Evolutionary conservation across 2,329 filamentous ascomycete genomes (phyloP), one percentile per base, ranked within the genome.

Genomic region (Colletotrichum destructivum): DNA sequence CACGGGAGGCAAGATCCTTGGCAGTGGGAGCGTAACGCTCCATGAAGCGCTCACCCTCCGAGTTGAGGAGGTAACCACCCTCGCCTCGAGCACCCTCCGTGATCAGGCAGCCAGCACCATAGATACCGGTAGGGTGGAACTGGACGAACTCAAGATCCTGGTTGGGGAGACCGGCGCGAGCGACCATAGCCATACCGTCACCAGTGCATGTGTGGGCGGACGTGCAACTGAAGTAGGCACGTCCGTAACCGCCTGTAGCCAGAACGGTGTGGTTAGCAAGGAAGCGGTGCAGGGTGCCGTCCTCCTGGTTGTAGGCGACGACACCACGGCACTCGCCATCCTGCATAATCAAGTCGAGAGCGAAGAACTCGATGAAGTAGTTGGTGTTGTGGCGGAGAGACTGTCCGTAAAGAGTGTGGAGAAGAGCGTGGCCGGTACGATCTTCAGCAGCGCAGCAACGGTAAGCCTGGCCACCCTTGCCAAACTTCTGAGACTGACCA

Each of bases 341-440:
- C 86, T 98, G 93, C 96, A 98, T 98, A 79, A 99, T 93, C 84
- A 98, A 87, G 82, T 98, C 96, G 76, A 97, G 90, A 78, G 95
- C 96, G 83, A 98, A 99, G 89, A 95, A 98, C 86, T 98, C 96
- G 83, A 99, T 98, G 86, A 99, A 98, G 90, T 98, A 99, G 88
- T 98, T 98, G 81, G 96, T 98, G 89, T 98, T 98, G 89, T 98
- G 95, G 81, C 94, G 90, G 73, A 98, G 90, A 65, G 95, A 98
- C 87, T 98, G 96, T 79, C 96, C 96, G 85, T 98, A 99, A 76
- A 99, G 93, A 35, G 96, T 99, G 89, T 99, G 96, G 63, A 99
- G 91, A 77, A 99, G 93, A 79, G 96, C 96, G 85, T 99, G 96
- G 75, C 96, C 96, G 74, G 96, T 98, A 89, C 96, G 90, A 83